phyloP scores from a whole-genome alignment of 31 red algal genomes.

The Odonthalia washingtoniensis region DNA sequence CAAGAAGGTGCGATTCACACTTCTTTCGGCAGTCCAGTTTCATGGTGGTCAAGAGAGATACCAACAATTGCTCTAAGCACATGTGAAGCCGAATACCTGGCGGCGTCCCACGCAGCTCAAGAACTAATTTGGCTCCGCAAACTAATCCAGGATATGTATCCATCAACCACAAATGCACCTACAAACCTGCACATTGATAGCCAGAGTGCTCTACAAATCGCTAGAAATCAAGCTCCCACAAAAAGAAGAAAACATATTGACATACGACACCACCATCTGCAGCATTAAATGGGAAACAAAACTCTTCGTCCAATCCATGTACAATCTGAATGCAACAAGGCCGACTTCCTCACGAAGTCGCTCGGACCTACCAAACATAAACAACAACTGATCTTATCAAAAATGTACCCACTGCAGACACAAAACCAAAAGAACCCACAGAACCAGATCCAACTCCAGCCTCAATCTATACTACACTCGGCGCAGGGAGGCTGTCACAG shows the following conservation, averaged over 20 bases:
- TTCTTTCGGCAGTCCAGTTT: background rate
- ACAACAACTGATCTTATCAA: no score
- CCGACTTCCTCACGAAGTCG: no score
- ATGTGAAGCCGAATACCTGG: slow-evolving; percentile 44
- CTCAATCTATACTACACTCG: no score
- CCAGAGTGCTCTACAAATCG: background rate
- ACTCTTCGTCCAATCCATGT: no score
- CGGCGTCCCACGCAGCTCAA: slow-evolving; percentile 14
- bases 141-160: background rate
- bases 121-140: slow-evolving; percentile 6
- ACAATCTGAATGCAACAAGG: no score
- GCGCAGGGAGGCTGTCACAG: no score
- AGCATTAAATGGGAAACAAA: background rate
- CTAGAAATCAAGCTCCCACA: background rate
- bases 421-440: no score
- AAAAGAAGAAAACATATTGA: slow-evolving; percentile 13
- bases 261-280: slow-evolving; percentile 2
- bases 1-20: background rate
- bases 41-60: slow-evolving; percentile 16
- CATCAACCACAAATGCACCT: background rate
- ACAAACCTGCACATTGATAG: slow-evolving; percentile 16
- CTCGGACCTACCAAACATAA: no score
- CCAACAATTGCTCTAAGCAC: background rate
- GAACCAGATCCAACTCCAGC: no score
- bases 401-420: no score